Conservation (phyloP, 371 early-diverging fungal species). For the Capillidium rhysosporum region DNA sequence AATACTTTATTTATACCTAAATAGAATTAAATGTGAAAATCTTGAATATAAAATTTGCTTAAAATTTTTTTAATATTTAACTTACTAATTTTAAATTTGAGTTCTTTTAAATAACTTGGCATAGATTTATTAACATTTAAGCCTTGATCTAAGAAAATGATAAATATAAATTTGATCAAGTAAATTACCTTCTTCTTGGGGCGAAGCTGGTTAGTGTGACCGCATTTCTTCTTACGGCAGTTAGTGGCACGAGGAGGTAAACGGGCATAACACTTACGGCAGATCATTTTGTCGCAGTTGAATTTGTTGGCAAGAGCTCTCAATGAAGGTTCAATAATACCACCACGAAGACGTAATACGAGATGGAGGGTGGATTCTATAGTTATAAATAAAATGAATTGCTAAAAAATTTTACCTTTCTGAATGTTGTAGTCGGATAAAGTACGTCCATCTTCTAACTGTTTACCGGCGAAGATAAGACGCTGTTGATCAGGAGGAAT, state of each 20-base stretch:
- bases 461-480: conserved; percentile 68
- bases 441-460: conserved; percentile 61
- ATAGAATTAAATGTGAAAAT: too few species aligned
- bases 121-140: too few species aligned
- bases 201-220: conserved; percentile 98
- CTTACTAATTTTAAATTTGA: too few species aligned
- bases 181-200: conserved; percentile 75
- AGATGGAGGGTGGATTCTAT: conserved; percentile 95
- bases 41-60: too few species aligned
- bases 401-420: conserved; percentile 17
- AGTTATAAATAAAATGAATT: neutral
- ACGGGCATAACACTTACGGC: conserved; percentile 99
- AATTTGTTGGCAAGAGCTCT: conserved; percentile 95
- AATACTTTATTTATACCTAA: too few species aligned
- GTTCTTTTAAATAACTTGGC: too few species aligned
- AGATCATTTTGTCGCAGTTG: conserved; percentile 99
- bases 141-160: too few species aligned
- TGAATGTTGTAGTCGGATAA: conserved; percentile 58
- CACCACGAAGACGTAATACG: conserved; percentile 95
- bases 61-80: too few species aligned
- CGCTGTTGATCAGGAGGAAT: conserved; percentile 74
- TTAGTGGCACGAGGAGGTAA: conserved; percentile 98
- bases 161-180: too few species aligned
- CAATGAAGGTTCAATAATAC: conserved; percentile 91
- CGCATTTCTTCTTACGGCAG: conserved; percentile 99